These are phyloP conservation scores for Lipomyces sp. DNA, from an alignment of 805 yeast species.

Conservation along the genomic window DNA sequence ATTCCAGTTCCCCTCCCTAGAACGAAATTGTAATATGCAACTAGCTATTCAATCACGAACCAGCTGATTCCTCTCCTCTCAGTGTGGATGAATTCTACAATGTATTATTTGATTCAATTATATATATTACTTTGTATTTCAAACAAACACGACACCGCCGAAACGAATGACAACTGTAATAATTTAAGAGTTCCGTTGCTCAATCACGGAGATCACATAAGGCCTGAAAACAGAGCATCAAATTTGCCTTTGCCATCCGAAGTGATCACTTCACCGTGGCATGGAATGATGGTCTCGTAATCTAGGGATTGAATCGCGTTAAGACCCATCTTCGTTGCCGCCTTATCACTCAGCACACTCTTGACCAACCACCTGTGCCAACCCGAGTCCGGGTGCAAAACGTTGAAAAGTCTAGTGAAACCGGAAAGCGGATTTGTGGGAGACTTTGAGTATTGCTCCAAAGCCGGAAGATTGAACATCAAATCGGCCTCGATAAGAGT, in stretches of 20 bases:
- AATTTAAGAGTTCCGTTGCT: neutral
- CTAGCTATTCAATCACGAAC: too few species aligned
- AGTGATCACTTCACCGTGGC: conserved; percentile 66
- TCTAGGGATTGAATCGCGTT: conserved; percentile 49
- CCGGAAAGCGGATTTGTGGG: conserved; percentile 11
- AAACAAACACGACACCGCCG: neutral
- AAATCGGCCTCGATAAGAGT: conserved; percentile 64
- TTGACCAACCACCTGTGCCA: conserved; percentile 24
- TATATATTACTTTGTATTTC: too few species aligned
- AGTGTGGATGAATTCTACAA: too few species aligned
- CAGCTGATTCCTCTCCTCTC: too few species aligned
- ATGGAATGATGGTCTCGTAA: conserved; percentile 56
- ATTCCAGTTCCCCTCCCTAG: too few species aligned
- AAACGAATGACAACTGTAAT: too few species aligned
- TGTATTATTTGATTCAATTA: too few species aligned
- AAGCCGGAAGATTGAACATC: conserved; percentile 60
- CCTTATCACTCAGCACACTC: conserved; percentile 12
- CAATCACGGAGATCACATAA: neutral
- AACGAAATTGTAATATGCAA: neutral
- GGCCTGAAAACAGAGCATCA: conserved; percentile 6
- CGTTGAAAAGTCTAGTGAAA: conserved; percentile 22
- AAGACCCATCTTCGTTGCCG: conserved; percentile 14
- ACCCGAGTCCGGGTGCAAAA: conserved; percentile 17
- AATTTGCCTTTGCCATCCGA: conserved; percentile 44
- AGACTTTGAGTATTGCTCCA: conserved; percentile 50